phyloP scores from a whole-genome alignment of 208 protist species.

The Crithidia acanthocephali region DNA sequence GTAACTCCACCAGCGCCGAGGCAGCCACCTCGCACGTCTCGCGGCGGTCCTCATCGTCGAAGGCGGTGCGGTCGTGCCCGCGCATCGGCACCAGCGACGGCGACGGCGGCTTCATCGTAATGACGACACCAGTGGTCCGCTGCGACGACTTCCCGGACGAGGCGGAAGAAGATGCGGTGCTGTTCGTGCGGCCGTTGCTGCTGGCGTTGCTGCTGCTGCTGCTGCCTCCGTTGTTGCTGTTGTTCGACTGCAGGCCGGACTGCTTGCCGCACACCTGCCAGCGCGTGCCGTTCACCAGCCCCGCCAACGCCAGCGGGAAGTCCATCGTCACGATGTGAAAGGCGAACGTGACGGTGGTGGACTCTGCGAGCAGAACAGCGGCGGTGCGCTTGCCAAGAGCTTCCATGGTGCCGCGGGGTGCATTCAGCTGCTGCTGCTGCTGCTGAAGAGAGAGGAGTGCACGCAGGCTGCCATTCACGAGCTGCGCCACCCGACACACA shows the following conservation, averaged over 20 bases:
- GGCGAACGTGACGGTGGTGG: slow-evolving; percentile 10
- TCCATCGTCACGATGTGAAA: slow-evolving; percentile 30
- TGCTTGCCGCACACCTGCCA: slow-evolving; percentile 20
- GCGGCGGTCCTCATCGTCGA: slow-evolving; percentile 22
- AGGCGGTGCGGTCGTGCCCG: neutral
- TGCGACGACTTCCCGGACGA: neutral
- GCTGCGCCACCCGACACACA: slow-evolving; percentile 11
- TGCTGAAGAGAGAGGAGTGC: neutral
- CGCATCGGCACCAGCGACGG: neutral
- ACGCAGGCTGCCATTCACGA: slow-evolving; percentile 11
- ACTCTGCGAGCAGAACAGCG: slow-evolving; percentile 14
- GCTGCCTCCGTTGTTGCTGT: neutral
- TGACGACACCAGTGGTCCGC: neutral
- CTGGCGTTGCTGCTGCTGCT: neutral
- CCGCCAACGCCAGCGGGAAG: slow-evolving; percentile 21
- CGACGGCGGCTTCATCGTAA: slow-evolving; percentile 9
- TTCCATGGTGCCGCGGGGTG: neutral
- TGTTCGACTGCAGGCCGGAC: neutral
- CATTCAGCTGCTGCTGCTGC: neutral
- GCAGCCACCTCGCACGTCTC: slow-evolving; percentile 25
- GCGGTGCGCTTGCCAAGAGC: slow-evolving; percentile 13
- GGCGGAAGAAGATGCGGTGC: neutral
- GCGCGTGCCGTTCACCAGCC: slow-evolving; percentile 26
- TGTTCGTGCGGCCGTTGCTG: neutral
- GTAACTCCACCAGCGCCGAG: slow-evolving; percentile 17